phyloP scores from a whole-genome alignment of 2,329 filamentous ascomycete species.

The Orbilia ellipsospora region DNA sequence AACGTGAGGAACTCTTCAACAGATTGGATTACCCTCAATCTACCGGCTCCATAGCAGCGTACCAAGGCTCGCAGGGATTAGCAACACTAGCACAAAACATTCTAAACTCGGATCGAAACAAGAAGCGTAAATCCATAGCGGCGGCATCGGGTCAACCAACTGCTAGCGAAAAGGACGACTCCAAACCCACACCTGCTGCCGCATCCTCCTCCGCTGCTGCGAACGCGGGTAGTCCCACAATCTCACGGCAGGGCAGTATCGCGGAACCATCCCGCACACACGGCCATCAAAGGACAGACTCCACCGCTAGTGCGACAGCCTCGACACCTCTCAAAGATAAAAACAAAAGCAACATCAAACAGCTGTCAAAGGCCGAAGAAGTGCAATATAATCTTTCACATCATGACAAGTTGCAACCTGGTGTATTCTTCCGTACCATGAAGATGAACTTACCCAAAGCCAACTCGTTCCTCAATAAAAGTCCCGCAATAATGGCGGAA shows the following conservation, averaged over 20 bases:
- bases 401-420: constrained; percentile 84
- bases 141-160: constrained; percentile 61
- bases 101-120: constrained; percentile 79
- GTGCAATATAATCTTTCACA: constrained; percentile 83
- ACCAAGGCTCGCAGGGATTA: constrained; percentile 83
- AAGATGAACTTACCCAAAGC: constrained; percentile 81
- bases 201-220: constrained; percentile 57
- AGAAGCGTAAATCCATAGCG: constrained; percentile 79
- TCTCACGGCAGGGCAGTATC: constrained; percentile 67
- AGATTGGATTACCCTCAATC: constrained; percentile 84
- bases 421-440: constrained; percentile 89
- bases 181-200: constrained; percentile 25
- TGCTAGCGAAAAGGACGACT: constrained; percentile 69
- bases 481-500: constrained; percentile 78
- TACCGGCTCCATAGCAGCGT: constrained; percentile 76
- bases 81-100: constrained; percentile 83
- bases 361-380: constrained; percentile 77
- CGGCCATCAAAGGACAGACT: constrained; percentile 61
- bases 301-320: constrained; percentile 60
- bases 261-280: constrained; percentile 63
- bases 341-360: constrained; percentile 54
- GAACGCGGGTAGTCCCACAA: constrained; percentile 62
- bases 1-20: constrained; percentile 85
- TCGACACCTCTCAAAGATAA: constrained; percentile 41
- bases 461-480: constrained; percentile 80